Evolutionary conservation across 2,329 filamentous ascomycete genomes (phyloP), one percentile per base, ranked within the genome.

Genomic region (Aureobasidium subglaciale): DNA sequence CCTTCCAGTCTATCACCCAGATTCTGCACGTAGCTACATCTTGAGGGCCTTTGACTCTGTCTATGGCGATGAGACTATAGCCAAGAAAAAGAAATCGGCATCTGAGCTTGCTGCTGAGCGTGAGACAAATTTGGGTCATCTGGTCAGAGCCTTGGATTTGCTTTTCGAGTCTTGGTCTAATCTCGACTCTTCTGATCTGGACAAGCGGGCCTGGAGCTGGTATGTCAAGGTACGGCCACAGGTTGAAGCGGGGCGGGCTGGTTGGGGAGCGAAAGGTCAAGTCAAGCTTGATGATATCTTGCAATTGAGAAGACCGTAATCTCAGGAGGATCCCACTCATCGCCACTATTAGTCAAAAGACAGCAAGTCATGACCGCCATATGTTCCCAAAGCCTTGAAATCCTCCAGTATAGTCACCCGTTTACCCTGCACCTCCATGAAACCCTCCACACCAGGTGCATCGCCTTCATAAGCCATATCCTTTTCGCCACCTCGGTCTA

Each of bases 231-330:
- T 91, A 18, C 76, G 90, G 59, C 90, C 90, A 1, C 84, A 88
- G 18, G 86, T 95, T 2, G 83, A 87, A 57, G 72, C 77, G 56
- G 90, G 90, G 0, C 81, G 82, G 45, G 81, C 83, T 18, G 90
- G 90, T 1, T 95, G 90, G 90, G 90, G 90, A 25, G 87, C 86
- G 11, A 93, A 92, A 69, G 88, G 87, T 1, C 73, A 75, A 54
- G 74, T 95, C 25, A 83, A 76, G 61, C 67, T 95, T 32, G 73
- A 73, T 13, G 82, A 83, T 61, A 88, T 95, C 37, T 67, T 91
- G 60, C 76, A 77, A 8, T 64, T 88, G 59, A 76, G 79, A 56
- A 73, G 78, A 50, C n/a, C 24, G 3, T 30, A 30, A 10, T 52
- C n/a, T n/a, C n/a, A n/a, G 37, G 22, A 20, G 5, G 5, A 15